These are phyloP conservation scores for Claviceps pusilla DNA, from an alignment of 2,329 filamentous ascomycete species.

Conservation along the genomic window DNA sequence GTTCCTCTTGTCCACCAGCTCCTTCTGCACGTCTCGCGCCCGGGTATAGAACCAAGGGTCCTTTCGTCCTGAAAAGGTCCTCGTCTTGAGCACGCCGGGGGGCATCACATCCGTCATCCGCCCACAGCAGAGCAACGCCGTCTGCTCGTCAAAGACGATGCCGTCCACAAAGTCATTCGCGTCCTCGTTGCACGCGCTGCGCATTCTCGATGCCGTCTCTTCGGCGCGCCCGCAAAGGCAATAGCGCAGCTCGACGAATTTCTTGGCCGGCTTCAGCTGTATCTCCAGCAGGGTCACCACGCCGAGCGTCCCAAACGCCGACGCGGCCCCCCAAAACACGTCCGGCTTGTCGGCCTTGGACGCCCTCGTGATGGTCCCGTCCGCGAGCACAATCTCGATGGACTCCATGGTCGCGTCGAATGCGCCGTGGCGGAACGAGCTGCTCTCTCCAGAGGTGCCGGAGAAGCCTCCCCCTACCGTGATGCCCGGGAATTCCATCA, in stretches of 20 bases:
- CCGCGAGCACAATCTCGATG: slow-evolving; percentile 55
- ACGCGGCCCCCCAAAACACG: slow-evolving; percentile 50
- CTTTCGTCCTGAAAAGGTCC: slow-evolving; percentile 37
- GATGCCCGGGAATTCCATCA: slow-evolving; percentile 66
- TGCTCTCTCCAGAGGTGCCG: slow-evolving; percentile 57
- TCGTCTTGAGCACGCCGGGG: slow-evolving; percentile 29
- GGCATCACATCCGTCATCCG: slow-evolving; percentile 40
- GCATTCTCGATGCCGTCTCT: slow-evolving; percentile 33
- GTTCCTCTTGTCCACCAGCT: slow-evolving; percentile 23
- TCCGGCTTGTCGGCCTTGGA: slow-evolving; percentile 30
- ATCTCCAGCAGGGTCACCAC: slow-evolving; percentile 50
- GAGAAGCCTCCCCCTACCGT: slow-evolving; percentile 58
- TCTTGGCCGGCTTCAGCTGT: slow-evolving; percentile 37
- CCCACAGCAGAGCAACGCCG: slow-evolving; percentile 50
- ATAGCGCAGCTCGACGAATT: slow-evolving; percentile 46
- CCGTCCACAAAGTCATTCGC: slow-evolving; percentile 58
- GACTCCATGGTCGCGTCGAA: slow-evolving; percentile 50
- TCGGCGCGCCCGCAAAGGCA: slow-evolving; percentile 33
- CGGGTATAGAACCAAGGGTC: slow-evolving; percentile 71
- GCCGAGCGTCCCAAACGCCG: slow-evolving; percentile 52
- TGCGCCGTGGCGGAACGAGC: slow-evolving; percentile 56
- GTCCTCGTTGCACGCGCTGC: slow-evolving; percentile 24
- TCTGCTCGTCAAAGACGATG: slow-evolving; percentile 48
- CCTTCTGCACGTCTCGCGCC: slow-evolving; percentile 39
- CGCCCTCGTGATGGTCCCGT: slow-evolving; percentile 45